Evolutionary conservation across 2,329 filamentous ascomycete species (phyloP).

Genomic region (Diaporthe sp.): DNA sequence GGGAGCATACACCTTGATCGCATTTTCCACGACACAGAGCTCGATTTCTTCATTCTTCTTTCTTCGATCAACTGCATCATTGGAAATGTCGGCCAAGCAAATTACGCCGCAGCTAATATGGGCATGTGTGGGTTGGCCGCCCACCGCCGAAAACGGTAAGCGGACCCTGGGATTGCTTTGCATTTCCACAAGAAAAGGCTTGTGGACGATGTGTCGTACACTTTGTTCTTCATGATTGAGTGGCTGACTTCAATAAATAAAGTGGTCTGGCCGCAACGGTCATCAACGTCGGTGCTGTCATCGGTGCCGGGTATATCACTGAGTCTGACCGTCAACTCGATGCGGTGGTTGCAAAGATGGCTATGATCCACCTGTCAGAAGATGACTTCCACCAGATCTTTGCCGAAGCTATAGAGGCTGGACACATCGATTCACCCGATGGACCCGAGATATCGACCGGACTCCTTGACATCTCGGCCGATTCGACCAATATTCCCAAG

Average conservation of each 20-base stretch:
- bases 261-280: constrained; percentile 35
- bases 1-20: constrained; percentile 46
- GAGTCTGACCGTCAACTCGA: constrained; percentile 31
- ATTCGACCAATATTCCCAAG: constrained; percentile 28
- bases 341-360: constrained; percentile 33
- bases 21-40: constrained; percentile 37
- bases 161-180: not conserved
- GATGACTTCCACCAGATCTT: constrained; percentile 56
- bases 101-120: constrained; percentile 55
- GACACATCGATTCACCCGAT: constrained; percentile 27
- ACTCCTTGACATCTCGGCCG: not conserved
- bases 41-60: constrained; percentile 56
- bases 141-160: constrained; percentile 37
- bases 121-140: constrained; percentile 44
- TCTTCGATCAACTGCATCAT: constrained; percentile 57
- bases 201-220: not conserved
- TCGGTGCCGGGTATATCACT: constrained; percentile 41
- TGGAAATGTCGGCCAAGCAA: constrained; percentile 59
- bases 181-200: not conserved
- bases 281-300: constrained; percentile 39
- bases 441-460: constrained; percentile 42
- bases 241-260: not conserved
- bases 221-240: not conserved
- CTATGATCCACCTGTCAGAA: constrained; percentile 46
- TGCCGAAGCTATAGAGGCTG: constrained; percentile 53